A percentile compares a stretch with the other conserved stretches of the same genome.
Conservation (phyloP, 164 flowering plant genomes). For the Chimonanthus salicifolius region DNA sequence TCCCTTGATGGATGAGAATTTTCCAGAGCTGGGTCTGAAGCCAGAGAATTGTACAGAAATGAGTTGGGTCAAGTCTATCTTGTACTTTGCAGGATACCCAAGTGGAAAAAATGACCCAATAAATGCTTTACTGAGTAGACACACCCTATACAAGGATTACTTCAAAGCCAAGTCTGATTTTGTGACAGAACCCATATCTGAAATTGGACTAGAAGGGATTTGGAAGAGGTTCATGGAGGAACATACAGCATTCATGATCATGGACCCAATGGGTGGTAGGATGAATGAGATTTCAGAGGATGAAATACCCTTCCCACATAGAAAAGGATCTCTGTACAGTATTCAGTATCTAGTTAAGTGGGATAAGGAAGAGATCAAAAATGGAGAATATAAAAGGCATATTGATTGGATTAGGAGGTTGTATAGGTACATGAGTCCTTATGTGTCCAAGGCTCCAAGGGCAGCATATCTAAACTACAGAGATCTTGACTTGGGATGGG, state of each 20-base stretch:
- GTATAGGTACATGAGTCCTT: slow-evolving; percentile 12
- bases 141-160: neutral
- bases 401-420: slow-evolving; percentile 14
- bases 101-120: neutral
- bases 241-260: neutral
- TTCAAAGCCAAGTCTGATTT: slow-evolving; percentile 17
- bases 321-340: slow-evolving; percentile 12
- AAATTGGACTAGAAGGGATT: slow-evolving; percentile 6
- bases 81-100: slow-evolving; percentile 19
- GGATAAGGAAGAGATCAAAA: slow-evolving; percentile 6
- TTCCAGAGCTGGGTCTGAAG: slow-evolving; percentile 34
- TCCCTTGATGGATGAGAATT: slow-evolving; percentile 17
- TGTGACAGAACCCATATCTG: slow-evolving; percentile 15
- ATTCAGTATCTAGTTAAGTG: slow-evolving; percentile 14
- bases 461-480: slow-evolving; percentile 19
- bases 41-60: slow-evolving; percentile 26
- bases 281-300: slow-evolving; percentile 19
- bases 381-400: slow-evolving; percentile 3
- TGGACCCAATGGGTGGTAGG: slow-evolving; percentile 17
- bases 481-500: slow-evolving; percentile 20
- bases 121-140: slow-evolving; percentile 21
- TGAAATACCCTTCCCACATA: slow-evolving; percentile 21
- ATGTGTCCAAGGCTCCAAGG: slow-evolving; percentile 18
- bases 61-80: slow-evolving; percentile 33
- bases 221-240: slow-evolving; percentile 12